phyloP scores from a whole-genome alignment of 208 protist species.

The Trypanosomatidae sp. region DNA sequence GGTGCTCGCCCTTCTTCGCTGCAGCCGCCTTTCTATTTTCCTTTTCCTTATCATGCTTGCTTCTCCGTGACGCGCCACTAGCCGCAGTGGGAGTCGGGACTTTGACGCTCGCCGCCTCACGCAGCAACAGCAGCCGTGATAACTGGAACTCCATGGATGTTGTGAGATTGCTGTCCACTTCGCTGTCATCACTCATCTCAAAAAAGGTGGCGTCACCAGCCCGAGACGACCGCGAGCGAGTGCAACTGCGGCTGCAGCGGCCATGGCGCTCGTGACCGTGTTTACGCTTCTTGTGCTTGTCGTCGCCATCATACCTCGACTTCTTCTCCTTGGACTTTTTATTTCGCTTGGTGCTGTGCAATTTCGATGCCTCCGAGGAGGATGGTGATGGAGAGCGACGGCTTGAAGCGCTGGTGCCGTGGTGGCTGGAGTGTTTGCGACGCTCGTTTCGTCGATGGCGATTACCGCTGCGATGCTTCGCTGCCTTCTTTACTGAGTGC shows the following conservation, averaged over 20 bases:
- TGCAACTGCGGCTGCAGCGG: neutral
- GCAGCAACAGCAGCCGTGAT: slow-evolving; percentile 18
- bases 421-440: neutral
- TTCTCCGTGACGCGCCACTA: neutral
- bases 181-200: slow-evolving; percentile 5
- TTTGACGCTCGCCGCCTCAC: slow-evolving; percentile 4
- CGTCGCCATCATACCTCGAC: neutral
- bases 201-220: neutral
- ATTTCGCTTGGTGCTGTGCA: neutral
- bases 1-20: neutral
- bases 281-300: neutral
- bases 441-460: neutral
- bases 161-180: slow-evolving; percentile 25
- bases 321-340: slow-evolving; percentile 1
- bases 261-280: slow-evolving; percentile 1
- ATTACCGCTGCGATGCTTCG: neutral
- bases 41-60: neutral
- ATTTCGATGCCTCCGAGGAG: neutral
- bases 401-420: neutral
- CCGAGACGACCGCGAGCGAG: neutral
- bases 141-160: slow-evolving; percentile 33
- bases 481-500: neutral
- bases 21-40: neutral
- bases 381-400: neutral
- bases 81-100: neutral